Percentiles rank a stretch among this genome's conserved stretches.
These are phyloP conservation scores for Gracilaria gracilis DNA, from an alignment of 23 red algal genomes.

Conservation along the genomic window DNA sequence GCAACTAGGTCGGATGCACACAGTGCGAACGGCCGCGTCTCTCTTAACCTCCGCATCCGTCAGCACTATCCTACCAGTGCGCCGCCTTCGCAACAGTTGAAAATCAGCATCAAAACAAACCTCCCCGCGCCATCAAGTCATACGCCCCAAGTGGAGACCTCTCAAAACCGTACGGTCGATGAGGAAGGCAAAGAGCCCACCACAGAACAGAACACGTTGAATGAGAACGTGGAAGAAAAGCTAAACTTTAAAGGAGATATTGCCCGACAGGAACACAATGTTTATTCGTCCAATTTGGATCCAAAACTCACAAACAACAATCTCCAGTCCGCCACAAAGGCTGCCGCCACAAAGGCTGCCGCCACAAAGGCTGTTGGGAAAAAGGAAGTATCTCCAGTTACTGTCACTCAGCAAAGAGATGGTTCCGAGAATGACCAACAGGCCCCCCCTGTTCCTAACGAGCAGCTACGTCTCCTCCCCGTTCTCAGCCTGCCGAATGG, in stretches of 20 bases:
- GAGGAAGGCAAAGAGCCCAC: background rate
- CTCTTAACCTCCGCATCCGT: conserved; percentile 14
- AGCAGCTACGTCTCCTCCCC: conserved; percentile 7
- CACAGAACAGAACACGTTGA: background rate
- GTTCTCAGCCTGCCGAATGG: background rate
- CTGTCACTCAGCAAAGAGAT: conserved; percentile 24
- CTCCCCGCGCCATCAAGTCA: background rate
- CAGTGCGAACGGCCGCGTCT: conserved; percentile 10
- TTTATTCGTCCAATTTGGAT: background rate
- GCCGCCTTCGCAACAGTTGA: background rate
- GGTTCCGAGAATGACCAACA: background rate
- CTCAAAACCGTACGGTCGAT: background rate
- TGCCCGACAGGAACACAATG: background rate
- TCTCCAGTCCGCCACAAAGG: background rate
- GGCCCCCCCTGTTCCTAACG: background rate
- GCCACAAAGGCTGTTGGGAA: background rate
- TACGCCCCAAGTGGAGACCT: background rate
- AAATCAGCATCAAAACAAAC: background rate
- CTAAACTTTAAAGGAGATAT: background rate
- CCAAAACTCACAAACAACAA: background rate
- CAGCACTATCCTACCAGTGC: conserved; percentile 4
- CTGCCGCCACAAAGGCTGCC: background rate
- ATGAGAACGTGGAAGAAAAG: background rate
- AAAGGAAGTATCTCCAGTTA: conserved; percentile 38
- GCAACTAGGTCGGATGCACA: background rate